Conservation (phyloP, 257 asterid genomes). For the Solanum lycopersicoides region DNA sequence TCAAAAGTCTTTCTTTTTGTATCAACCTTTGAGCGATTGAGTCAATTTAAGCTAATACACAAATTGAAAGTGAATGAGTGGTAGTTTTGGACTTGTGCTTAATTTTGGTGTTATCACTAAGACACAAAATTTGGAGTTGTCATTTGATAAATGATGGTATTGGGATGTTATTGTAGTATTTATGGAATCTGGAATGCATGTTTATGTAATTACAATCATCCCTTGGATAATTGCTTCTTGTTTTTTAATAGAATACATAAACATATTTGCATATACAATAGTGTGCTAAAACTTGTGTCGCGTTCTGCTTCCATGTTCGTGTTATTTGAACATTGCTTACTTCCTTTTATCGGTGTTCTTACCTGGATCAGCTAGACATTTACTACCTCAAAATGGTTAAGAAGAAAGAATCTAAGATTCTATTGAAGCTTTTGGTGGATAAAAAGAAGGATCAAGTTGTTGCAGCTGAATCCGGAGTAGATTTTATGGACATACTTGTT, state of each 20-base stretch:
- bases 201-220: not conserved
- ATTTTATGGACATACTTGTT: not conserved
- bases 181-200: not conserved
- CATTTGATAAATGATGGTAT: not conserved
- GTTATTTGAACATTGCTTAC: not conserved
- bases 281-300: not conserved
- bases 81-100: not conserved
- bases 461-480: constrained; percentile 1
- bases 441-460: not conserved
- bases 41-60: not conserved
- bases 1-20: not conserved
- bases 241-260: not conserved
- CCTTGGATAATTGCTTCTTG: not conserved
- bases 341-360: not conserved
- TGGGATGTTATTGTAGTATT: not conserved
- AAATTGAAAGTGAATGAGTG: not conserved
- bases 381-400: not conserved
- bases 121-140: not conserved
- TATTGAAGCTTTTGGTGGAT: not conserved
- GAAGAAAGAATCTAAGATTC: not conserved
- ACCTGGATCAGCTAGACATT: not conserved
- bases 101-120: too few species aligned
- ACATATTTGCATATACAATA: not conserved
- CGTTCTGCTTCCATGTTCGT: not conserved
- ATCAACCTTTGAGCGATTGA: not conserved